phyloP scores from a whole-genome alignment of 2,329 filamentous ascomycete species.

The Coniochaeta ligniaria region DNA sequence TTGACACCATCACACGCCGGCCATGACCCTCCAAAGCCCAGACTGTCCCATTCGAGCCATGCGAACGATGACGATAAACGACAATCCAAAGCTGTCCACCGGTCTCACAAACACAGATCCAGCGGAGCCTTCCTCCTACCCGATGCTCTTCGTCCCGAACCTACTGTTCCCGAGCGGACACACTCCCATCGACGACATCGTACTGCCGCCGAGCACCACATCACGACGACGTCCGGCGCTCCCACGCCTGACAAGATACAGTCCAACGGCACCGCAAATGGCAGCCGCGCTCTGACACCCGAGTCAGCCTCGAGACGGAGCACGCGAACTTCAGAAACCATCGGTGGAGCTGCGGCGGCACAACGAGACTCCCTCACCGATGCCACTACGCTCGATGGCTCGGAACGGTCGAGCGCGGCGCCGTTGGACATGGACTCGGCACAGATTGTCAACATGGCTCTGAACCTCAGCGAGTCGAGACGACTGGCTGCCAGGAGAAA shows the following conservation, averaged over 20 bases:
- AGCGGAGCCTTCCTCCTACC: conserved; percentile 45
- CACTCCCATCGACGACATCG: conserved; percentile 9
- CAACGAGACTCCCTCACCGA: conserved; percentile 17
- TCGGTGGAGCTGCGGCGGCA: conserved; percentile 4
- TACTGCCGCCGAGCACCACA: conserved; percentile 8
- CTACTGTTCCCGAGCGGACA: conserved; percentile 13
- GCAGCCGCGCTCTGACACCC: background rate
- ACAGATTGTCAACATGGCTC: conserved; percentile 87
- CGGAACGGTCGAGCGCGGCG: conserved; percentile 15
- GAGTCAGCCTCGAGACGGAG: background rate
- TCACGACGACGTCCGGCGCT: background rate
- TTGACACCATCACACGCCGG: background rate
- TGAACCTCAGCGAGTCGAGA: conserved; percentile 79
- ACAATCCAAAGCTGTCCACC: conserved; percentile 12
- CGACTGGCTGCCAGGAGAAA: conserved; percentile 54
- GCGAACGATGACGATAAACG: conserved; percentile 10
- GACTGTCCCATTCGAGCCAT: background rate
- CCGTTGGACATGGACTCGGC: conserved; percentile 66
- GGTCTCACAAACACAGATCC: conserved; percentile 34
- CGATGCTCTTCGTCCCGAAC: conserved; percentile 28
- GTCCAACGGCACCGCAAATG: background rate
- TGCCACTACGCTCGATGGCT: conserved; percentile 8
- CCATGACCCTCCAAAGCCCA: background rate
- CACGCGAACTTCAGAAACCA: conserved; percentile 8
- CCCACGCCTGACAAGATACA: background rate